These are phyloP conservation scores for Hirsutella rhossiliensis DNA, from an alignment of 2,329 filamentous ascomycete genomes.

Conservation along the genomic window DNA sequence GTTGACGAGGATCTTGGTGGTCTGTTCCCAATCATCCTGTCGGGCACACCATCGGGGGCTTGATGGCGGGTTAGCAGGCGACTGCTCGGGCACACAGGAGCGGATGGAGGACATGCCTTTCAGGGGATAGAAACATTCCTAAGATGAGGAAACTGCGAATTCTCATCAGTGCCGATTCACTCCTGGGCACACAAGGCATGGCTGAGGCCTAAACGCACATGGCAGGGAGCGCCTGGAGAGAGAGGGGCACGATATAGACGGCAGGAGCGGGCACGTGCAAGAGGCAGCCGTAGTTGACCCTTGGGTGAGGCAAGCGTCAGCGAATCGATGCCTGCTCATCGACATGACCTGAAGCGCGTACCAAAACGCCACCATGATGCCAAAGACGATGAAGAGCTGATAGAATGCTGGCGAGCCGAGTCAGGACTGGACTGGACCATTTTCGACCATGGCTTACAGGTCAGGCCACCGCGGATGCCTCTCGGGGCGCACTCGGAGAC, in stretches of 20 bases:
- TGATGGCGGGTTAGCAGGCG: background rate
- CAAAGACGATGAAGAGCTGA: constrained; percentile 35
- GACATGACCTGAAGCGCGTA: constrained; percentile 3
- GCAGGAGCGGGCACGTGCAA: constrained; percentile 33
- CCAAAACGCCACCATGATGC: constrained; percentile 31
- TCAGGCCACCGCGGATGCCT: constrained; percentile 37
- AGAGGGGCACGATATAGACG: constrained; percentile 49
- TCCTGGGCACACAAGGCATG: background rate
- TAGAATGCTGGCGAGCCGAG: constrained; percentile 24
- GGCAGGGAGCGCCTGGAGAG: constrained; percentile 53
- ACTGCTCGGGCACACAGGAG: background rate
- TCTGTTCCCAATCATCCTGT: constrained; percentile 55
- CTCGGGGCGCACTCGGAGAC: constrained; percentile 37
- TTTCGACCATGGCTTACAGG: constrained; percentile 17
- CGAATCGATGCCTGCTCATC: background rate
- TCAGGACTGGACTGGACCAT: background rate
- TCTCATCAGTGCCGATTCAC: background rate
- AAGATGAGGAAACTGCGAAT: constrained; percentile 32
- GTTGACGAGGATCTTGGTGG: constrained; percentile 39
- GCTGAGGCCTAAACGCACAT: constrained; percentile 19
- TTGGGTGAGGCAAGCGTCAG: constrained; percentile 20
- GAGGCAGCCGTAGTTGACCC: constrained; percentile 41
- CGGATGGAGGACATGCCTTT: constrained; percentile 18
- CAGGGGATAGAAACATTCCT: constrained; percentile 48
- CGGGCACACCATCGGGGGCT: constrained; percentile 58